Percentiles rank a stretch among this genome's conserved stretches.
Evolutionary conservation across 306 rosid genomes (phyloP).

Genomic region (Mucuna pruriens): DNA sequence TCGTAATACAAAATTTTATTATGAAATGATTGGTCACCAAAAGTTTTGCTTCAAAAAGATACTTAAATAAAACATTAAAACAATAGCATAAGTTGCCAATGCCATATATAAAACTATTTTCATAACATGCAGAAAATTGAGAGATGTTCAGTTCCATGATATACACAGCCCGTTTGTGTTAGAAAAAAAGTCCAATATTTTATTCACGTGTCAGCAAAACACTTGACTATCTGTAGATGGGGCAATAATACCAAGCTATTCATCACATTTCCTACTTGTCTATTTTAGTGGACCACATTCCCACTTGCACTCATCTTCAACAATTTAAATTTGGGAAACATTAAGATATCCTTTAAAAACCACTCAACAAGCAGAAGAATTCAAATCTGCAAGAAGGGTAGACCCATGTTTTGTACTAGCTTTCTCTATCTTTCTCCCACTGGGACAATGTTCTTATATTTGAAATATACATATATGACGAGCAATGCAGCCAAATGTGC

Average conservation of each 20-base stretch:
- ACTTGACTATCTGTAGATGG: not conserved
- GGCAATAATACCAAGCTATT: slow-evolving; percentile 12
- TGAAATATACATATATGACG: slow-evolving; percentile 4
- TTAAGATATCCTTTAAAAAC: slow-evolving; percentile 36
- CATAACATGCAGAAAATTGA: not conserved
- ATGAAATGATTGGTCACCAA: not conserved
- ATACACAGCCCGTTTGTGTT: not conserved
- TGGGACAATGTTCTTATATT: slow-evolving; percentile 20
- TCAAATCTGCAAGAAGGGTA: slow-evolving; percentile 44
- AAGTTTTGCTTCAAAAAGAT: not conserved
- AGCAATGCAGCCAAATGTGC: slow-evolving; percentile 15
- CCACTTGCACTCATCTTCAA: slow-evolving; percentile 55
- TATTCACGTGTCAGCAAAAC: not conserved
- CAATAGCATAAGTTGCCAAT: not conserved
- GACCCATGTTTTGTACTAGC: slow-evolving; percentile 51
- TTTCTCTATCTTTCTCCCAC: slow-evolving; percentile 39
- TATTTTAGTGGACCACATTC: slow-evolving; percentile 50
- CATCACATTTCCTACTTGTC: slow-evolving; percentile 36
- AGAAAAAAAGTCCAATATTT: not conserved
- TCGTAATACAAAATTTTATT: not conserved
- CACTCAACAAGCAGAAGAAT: slow-evolving; percentile 45
- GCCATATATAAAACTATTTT: not conserved
- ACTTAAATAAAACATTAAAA: not conserved
- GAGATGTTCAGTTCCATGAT: not conserved
- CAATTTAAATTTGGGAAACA: slow-evolving; percentile 31